Percentiles rank a stretch among this genome's conserved stretches.
Evolutionary conservation across 2,329 filamentous ascomycete species (phyloP).

Genomic region (Epichloe amarillans): DNA sequence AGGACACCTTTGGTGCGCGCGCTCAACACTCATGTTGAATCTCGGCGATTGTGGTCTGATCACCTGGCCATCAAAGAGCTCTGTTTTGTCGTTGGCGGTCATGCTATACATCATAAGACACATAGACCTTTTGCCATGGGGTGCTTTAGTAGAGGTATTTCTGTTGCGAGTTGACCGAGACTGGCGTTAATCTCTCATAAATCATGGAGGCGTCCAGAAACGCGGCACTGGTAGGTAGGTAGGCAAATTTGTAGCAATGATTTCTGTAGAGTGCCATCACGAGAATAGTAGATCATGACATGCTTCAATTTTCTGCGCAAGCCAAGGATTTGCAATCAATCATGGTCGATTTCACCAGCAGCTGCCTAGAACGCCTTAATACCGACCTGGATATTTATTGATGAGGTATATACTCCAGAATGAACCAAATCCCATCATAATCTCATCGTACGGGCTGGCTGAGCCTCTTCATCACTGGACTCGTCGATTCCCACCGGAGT

Average conservation of each 20-base stretch:
- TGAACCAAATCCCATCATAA: not conserved
- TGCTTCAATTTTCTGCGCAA: no score
- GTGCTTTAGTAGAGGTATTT: not conserved
- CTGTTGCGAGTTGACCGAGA: not conserved
- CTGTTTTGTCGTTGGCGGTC: no score
- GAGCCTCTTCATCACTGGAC: not conserved
- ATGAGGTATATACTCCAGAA: not conserved
- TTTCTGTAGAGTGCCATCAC: not conserved
- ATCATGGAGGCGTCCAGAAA: not conserved
- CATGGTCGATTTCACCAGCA: not conserved
- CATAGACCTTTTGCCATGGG: not conserved
- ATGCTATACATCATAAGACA: no score
- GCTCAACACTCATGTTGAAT: no score
- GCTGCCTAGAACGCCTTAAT: not conserved
- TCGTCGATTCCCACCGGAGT: conserved; percentile 6
- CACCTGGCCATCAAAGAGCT: no score
- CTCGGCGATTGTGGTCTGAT: no score
- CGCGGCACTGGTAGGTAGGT: not conserved
- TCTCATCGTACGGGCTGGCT: not conserved
- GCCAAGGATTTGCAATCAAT: no score
- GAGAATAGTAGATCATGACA: not conserved
- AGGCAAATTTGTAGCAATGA: not conserved
- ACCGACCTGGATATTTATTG: not conserved
- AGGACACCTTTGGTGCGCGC: no score
- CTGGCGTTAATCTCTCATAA: not conserved